Evolutionary conservation across 2,329 filamentous ascomycete species (phyloP).

Genomic region (Ceratocystis diversiconidia): DNA sequence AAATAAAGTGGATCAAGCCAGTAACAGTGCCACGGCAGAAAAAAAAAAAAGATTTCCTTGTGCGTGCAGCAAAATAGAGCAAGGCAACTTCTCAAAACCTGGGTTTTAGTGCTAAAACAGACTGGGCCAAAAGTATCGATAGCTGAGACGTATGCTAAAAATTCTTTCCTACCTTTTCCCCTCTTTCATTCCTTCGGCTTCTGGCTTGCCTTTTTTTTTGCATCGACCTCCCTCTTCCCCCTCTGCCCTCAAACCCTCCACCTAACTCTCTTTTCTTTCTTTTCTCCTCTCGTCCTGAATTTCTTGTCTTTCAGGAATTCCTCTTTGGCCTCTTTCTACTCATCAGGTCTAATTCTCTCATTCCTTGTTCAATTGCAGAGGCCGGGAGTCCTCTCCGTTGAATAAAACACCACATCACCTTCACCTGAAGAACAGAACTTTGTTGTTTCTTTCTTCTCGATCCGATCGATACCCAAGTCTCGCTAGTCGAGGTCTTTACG

Average conservation of each 20-base stretch:
- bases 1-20: neutral
- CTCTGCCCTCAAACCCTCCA: neutral
- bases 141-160: conserved; percentile 1
- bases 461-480: conserved; percentile 14
- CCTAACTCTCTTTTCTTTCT: neutral
- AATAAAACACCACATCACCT: neutral
- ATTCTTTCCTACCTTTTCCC: conserved; percentile 18
- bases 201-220: conserved; percentile 4
- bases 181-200: conserved; percentile 18
- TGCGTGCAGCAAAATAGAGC: neutral
- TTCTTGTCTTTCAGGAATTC: conserved; percentile 22
- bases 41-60: conserved; percentile 31
- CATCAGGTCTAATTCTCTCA: conserved; percentile 21
- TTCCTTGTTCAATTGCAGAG: conserved; percentile 31
- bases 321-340: conserved; percentile 23
- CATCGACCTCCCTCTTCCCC: neutral
- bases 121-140: conserved; percentile 13
- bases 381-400: conserved; percentile 21
- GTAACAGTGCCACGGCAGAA: neutral
- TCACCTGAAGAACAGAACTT: conserved; percentile 17
- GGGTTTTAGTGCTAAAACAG: neutral
- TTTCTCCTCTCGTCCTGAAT: conserved; percentile 9
- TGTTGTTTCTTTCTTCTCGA: conserved; percentile 17
- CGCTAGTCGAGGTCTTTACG: conserved; percentile 16
- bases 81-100: neutral